Evolutionary conservation across 1,284 basidiomycete genomes (phyloP).

Genomic region (Irpex sp.): DNA sequence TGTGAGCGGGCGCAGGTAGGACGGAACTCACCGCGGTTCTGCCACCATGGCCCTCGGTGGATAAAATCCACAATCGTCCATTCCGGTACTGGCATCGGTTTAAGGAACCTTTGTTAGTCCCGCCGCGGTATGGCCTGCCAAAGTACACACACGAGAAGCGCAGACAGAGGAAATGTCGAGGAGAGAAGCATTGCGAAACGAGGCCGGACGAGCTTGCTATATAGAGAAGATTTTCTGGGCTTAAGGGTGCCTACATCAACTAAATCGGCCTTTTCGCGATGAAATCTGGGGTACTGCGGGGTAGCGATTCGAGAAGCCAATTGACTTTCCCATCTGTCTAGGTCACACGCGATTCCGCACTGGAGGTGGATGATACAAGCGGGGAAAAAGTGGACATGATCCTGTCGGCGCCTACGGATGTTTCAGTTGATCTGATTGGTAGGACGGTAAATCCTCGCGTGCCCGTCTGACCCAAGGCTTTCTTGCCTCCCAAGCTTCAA

Average conservation of each 20-base stretch:
- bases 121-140: too few relatives aligned
- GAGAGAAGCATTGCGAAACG: constrained; percentile 13
- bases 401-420: neutral
- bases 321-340: neutral
- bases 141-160: constrained; percentile 1
- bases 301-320: constrained; percentile 11
- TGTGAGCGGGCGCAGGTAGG: neutral
- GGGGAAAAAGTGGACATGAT: constrained; percentile 4
- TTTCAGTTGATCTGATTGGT: neutral
- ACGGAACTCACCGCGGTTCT: constrained; percentile 44
- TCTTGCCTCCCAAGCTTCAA: neutral
- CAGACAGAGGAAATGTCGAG: constrained; percentile 5
- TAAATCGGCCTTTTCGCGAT: constrained; percentile 13
- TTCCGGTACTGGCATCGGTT: constrained; percentile 33
- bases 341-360: constrained; percentile 4
- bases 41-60: constrained; percentile 59
- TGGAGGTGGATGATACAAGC: constrained; percentile 5
- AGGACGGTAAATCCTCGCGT: neutral
- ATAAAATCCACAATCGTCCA: constrained; percentile 58
- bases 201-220: constrained; percentile 4
- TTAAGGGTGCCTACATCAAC: neutral
- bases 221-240: neutral
- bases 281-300: constrained; percentile 26
- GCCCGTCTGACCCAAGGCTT: neutral
- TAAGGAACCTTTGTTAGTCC: neutral